phyloP scores from a whole-genome alignment of 306 rosid species.

The Fragaria vesca region DNA sequence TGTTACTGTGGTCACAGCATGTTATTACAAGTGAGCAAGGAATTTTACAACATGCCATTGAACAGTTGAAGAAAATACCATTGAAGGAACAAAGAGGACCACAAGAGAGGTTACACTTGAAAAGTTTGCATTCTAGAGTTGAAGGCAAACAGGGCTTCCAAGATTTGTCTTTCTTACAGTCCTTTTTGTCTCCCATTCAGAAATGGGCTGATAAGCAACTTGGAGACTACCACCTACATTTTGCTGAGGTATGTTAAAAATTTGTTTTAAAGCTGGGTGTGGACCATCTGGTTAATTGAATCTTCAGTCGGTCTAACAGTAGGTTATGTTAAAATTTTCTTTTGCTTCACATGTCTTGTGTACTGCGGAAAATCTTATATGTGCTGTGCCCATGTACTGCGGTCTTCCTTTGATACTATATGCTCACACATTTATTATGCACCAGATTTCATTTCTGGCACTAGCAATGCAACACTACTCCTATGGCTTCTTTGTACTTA shows the following conservation, averaged over 20 bases:
- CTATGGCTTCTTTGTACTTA: not conserved
- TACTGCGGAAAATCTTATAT: not conserved
- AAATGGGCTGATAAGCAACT: conserved; percentile 88
- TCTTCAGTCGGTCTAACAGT: not conserved
- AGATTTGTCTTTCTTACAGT: conserved; percentile 72
- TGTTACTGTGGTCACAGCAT: conserved; percentile 47
- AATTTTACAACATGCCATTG: conserved; percentile 78
- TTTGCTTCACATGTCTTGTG: not conserved
- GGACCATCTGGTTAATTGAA: not conserved
- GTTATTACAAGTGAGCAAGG: conserved; percentile 87
- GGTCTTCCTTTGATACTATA: not conserved
- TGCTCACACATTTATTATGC: not conserved
- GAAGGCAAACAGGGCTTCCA: conserved; percentile 52
- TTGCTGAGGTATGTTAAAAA: conserved; percentile 66
- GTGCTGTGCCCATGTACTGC: not conserved
- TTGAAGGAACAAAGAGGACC: conserved; percentile 92
- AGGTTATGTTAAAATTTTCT: not conserved
- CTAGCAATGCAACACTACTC: not conserved
- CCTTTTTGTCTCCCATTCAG: conserved; percentile 80
- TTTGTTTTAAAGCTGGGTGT: conserved; percentile 23
- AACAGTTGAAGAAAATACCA: conserved; percentile 89
- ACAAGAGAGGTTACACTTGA: conserved; percentile 86
- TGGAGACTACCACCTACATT: conserved; percentile 91
- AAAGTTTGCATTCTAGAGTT: conserved; percentile 67
- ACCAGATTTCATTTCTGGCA: not conserved